Evolutionary conservation across 148 eudicot species (phyloP).

Genomic region (Oxyria digyna): DNA sequence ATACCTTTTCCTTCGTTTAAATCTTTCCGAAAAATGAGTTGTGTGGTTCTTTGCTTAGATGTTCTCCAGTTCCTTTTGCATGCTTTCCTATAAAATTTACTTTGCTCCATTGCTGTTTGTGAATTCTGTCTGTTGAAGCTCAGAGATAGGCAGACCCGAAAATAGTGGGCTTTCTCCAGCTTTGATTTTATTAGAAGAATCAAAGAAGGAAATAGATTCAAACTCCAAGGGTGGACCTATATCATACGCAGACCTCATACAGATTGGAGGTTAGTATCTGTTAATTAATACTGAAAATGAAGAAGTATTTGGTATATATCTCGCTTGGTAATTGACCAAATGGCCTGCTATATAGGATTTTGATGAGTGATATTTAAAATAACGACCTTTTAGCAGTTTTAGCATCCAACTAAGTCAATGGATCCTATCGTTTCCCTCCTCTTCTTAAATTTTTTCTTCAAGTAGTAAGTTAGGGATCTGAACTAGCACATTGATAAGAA

Average conservation of each 20-base stretch:
- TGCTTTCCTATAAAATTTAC: not conserved
- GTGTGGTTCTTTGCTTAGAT: not conserved
- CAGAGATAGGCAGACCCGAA: constrained; percentile 95
- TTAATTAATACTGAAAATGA: not conserved
- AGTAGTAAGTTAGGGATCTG: no score
- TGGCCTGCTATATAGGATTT: not conserved
- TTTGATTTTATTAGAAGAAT: constrained; percentile 54
- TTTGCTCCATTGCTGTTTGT: constrained; percentile 11
- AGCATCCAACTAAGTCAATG: no score
- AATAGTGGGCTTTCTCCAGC: constrained; percentile 77
- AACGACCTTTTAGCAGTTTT: not conserved
- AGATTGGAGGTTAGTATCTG: constrained; percentile 47
- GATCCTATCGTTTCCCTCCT: no score
- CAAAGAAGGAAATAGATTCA: constrained; percentile 85
- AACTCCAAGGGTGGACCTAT: constrained; percentile 88
- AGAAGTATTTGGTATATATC: not conserved
- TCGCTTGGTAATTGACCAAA: not conserved
- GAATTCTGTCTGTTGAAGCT: constrained; percentile 54
- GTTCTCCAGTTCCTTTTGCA: not conserved
- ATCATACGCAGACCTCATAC: constrained; percentile 81
- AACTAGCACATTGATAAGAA: not conserved
- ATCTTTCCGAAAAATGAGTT: not conserved
- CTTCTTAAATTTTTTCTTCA: no score
- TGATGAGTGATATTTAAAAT: not conserved
- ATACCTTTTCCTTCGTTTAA: not conserved